These are phyloP conservation scores for Candida oleophila DNA, from an alignment of 805 yeast genomes.

Conservation along the genomic window DNA sequence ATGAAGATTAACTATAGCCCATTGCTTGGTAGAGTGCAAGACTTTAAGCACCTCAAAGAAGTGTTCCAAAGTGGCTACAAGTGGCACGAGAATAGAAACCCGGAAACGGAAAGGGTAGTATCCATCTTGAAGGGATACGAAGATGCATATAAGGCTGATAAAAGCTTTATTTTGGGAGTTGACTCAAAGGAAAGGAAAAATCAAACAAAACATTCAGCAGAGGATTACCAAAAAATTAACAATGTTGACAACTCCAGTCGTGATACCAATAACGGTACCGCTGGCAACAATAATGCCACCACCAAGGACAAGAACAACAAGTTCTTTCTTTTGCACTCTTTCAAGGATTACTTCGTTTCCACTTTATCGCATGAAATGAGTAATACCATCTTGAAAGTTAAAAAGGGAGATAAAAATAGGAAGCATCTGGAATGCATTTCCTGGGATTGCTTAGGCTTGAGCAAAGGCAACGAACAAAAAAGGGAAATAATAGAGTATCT, in stretches of 20 bases:
- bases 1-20: conserved; percentile 33
- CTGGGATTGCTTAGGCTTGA: conserved; percentile 33
- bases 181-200: conserved; percentile 2
- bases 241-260: too few species aligned
- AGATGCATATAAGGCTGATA: conserved; percentile 12
- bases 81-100: not conserved
- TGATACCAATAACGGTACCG: too few species aligned
- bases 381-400: conserved; percentile 6
- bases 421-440: conserved; percentile 1
- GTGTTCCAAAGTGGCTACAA: conserved; percentile 21
- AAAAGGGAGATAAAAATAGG: conserved; percentile 5
- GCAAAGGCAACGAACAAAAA: not conserved
- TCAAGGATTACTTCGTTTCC: conserved; percentile 34
- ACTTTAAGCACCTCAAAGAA: conserved; percentile 23
- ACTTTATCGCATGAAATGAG: conserved; percentile 38
- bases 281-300: too few species aligned
- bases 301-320: conserved; percentile 8
- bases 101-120: conserved; percentile 17
- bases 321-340: conserved; percentile 31
- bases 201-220: not conserved
- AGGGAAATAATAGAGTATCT: conserved; percentile 1
- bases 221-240: too few species aligned
- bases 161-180: conserved; percentile 2
- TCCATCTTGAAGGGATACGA: conserved; percentile 26
- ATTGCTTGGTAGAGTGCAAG: conserved; percentile 21